Conservation (phyloP, 164 flowering plant genomes). For the Tetracentron sinense region DNA sequence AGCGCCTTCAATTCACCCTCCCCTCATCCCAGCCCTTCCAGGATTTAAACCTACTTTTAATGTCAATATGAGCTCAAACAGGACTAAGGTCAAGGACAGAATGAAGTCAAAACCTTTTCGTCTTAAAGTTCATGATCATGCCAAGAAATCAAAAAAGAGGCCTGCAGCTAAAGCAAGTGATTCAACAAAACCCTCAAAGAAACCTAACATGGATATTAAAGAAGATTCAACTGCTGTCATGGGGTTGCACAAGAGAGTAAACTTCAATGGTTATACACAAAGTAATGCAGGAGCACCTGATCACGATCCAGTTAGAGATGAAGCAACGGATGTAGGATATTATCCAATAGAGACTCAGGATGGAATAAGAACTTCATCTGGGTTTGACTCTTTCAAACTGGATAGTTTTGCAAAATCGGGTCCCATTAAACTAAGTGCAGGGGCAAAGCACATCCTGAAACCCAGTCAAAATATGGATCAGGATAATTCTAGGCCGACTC, state of each 20-base stretch:
- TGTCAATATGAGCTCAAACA: slow-evolving; percentile 19
- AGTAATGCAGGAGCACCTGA: slow-evolving; percentile 13
- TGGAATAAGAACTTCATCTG: slow-evolving; percentile 9
- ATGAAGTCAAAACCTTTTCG: slow-evolving; percentile 18
- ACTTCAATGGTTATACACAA: slow-evolving; percentile 1
- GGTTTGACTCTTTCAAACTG: slow-evolving; percentile 13
- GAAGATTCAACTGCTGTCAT: slow-evolving; percentile 16
- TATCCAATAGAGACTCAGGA: slow-evolving; percentile 12
- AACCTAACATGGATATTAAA: slow-evolving; percentile 23
- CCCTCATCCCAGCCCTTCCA: slow-evolving; percentile 27
- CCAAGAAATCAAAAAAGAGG: slow-evolving; percentile 38
- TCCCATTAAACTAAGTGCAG: slow-evolving; percentile 52
- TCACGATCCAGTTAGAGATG: slow-evolving; percentile 17
- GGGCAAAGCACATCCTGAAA: slow-evolving; percentile 58
- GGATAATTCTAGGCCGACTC: slow-evolving; percentile 31
- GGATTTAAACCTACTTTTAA: slow-evolving; percentile 23
- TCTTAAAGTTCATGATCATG: slow-evolving; percentile 16
- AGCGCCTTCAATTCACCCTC: slow-evolving; percentile 20
- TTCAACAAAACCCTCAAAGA: slow-evolving; percentile 27
- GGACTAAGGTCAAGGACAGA: slow-evolving; percentile 21
- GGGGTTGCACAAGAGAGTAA: slow-evolving; percentile 4
- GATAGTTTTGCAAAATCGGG: slow-evolving; percentile 34
- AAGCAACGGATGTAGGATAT: slow-evolving; percentile 11
- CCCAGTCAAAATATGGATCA: slow-evolving; percentile 36
- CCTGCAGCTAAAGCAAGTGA: slow-evolving; percentile 20